Conservation (phyloP, 352 stramenopile species). For the Globisporangium spiculum region DNA sequence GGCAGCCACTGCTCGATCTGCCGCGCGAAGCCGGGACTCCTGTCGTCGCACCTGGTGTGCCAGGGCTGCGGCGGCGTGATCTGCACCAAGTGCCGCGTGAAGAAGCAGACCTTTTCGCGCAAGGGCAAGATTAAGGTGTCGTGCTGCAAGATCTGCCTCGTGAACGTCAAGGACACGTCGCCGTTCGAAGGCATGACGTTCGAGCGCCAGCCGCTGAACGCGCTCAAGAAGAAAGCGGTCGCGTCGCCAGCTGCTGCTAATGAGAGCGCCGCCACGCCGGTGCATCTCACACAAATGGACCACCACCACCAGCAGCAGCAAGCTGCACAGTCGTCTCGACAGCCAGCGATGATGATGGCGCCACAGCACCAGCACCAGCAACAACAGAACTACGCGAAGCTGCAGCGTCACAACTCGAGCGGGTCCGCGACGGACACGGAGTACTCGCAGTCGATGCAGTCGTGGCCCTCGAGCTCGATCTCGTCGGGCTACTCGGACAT, state of each 20-base stretch:
- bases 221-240: conserved; percentile 25
- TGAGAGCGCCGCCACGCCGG: not conserved
- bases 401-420: conserved; percentile 25
- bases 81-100: conserved; percentile 72
- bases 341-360: conserved; percentile 7
- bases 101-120: conserved; percentile 51
- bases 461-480: conserved; percentile 53
- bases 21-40: conserved; percentile 44
- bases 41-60: conserved; percentile 54
- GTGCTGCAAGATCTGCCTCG: conserved; percentile 72
- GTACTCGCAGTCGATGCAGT: conserved; percentile 54
- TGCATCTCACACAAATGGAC: conserved; percentile 5
- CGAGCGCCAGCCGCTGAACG: conserved; percentile 29
- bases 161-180: conserved; percentile 65
- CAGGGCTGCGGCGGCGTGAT: conserved; percentile 70
- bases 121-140: conserved; percentile 61
- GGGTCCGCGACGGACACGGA: conserved; percentile 50
- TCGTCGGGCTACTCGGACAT: conserved; percentile 53
- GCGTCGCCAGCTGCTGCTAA: not conserved
- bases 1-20: conserved; percentile 63
- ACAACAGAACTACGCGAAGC: conserved; percentile 15
- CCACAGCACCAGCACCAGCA: conserved; percentile 19
- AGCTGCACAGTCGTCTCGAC: not conserved
- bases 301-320: not conserved
- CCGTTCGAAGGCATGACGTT: conserved; percentile 58